These are phyloP conservation scores for Pholiota adiposa DNA, from an alignment of 1,284 basidiomycete genomes.

Conservation along the genomic window DNA sequence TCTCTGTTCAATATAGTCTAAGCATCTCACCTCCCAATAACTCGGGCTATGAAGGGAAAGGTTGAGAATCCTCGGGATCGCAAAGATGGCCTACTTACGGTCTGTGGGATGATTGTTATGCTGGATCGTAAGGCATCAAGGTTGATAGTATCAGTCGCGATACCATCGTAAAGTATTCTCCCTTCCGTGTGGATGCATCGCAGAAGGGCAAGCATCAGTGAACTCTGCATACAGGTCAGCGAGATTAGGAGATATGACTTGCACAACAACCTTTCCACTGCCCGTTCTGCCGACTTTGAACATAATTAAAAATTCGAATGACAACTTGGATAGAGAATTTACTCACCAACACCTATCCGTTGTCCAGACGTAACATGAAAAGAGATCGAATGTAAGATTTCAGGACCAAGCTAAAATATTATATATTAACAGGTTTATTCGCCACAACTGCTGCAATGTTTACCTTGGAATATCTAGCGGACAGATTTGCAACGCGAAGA, in stretches of 20 bases:
- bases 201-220: slow-evolving; percentile 54
- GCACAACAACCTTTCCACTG: slow-evolving; percentile 64
- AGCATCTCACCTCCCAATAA: slow-evolving; percentile 5
- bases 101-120: slow-evolving; percentile 65
- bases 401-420: slow-evolving; percentile 37
- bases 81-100: slow-evolving; percentile 2
- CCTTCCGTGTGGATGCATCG: slow-evolving; percentile 62
- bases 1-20: not conserved
- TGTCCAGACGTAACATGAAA: slow-evolving; percentile 64
- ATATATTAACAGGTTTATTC: slow-evolving; percentile 9
- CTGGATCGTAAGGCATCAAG: slow-evolving; percentile 63
- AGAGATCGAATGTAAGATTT: slow-evolving; percentile 56
- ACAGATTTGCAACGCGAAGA: slow-evolving; percentile 62
- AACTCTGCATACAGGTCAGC: slow-evolving; percentile 41
- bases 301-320: not conserved
- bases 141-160: slow-evolving; percentile 53
- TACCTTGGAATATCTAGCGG: slow-evolving; percentile 55
- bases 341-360: slow-evolving; percentile 61
- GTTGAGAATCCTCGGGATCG: not conserved
- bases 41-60: slow-evolving; percentile 2
- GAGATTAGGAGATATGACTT: slow-evolving; percentile 34
- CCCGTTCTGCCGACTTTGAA: slow-evolving; percentile 69
- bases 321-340: not conserved
- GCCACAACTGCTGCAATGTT: not conserved
- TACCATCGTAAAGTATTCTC: slow-evolving; percentile 54